Evolutionary conservation across 208 protist genomes (phyloP), one percentile per base, ranked within the genome.

Genomic region (Naegleria gruberi): DNA sequence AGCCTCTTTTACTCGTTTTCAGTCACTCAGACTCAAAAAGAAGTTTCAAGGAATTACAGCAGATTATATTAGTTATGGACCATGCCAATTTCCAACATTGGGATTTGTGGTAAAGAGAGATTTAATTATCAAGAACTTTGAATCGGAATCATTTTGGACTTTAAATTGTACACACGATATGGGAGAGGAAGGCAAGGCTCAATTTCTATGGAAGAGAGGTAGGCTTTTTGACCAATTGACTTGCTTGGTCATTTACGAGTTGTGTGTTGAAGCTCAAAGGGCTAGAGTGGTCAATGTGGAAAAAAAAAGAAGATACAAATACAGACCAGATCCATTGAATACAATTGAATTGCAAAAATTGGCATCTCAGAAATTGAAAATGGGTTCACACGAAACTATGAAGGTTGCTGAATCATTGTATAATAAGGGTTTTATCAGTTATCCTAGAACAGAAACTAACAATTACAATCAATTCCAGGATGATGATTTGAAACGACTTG

Each of bases 311-410:
- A 93, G 92, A 87, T 84, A 82, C 8, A 94, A 93, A 47, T 93
- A 90, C 91, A 90, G 92, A 45, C 99, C 98, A 4, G 90, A 98
- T 19, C 98, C 98, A 0, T 92, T 99, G 17, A 96, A 96, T 40
- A 99, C 99, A 0, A 98, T 99, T n/a, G 95, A 97, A 89, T 82
- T 99, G 57, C 98, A 99, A 91, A 99, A 99, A 89, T 89, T 97
- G 0, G 97, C 96, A 37, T 94, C 98, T 23, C 94, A 92, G 23
- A 97, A 98, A 89, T 93, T 99, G 17, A 93, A 92, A 73, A 96
- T 99, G 4, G 91, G 94, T 17, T 97, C 98, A 8, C 95, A 98
- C 89, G 90, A 96, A 47, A 98, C 97, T 84, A 99, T 99, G 98
- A 91, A 93, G 23, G 91, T 98, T 81, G 95, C 96, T 10, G 96